Percentiles rank a stretch among this genome's conserved stretches.
These are phyloP conservation scores for Eimeria brunetti DNA, from an alignment of 169 alveolate species.

Conservation along the genomic window DNA sequence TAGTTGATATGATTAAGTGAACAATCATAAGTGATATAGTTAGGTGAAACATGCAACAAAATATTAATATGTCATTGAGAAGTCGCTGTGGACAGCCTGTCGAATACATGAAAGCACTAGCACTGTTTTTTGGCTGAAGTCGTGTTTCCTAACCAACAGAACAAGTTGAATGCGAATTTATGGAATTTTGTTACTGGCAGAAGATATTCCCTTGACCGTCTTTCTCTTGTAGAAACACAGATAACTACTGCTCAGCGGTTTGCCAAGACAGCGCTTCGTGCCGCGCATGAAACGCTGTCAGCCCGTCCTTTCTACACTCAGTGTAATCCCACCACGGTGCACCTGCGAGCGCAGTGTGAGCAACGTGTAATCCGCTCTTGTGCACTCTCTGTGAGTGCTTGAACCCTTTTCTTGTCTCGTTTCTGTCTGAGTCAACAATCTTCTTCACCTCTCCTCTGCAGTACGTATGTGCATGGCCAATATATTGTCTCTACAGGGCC, in stretches of 20 bases:
- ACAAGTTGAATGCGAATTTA: no score
- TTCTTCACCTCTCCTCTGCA: neutral
- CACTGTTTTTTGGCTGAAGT: neutral
- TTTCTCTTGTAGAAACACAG: neutral
- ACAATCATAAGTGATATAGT: no score
- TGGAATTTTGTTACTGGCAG: no score
- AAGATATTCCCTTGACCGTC: neutral
- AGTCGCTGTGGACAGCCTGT: neutral
- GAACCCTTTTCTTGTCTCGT: neutral
- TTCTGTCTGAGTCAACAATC: neutral
- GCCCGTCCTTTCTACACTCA: no score
- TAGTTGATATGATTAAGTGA: neutral
- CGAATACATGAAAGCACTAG: neutral
- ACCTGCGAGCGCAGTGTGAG: neutral
- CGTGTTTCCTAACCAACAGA: neutral
- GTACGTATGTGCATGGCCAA: neutral
- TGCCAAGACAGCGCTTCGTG: no score
- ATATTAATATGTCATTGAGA: neutral
- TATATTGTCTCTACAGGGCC: neutral
- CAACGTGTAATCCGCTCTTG: no score
- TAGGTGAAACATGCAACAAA: neutral
- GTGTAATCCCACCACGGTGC: no score
- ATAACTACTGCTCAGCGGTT: no score
- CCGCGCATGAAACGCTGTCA: no score
- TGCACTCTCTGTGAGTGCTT: neutral